Evolutionary conservation across 441 rosid genomes (phyloP), one percentile per base, ranked within the genome.

Genomic region (Iberis amara): DNA sequence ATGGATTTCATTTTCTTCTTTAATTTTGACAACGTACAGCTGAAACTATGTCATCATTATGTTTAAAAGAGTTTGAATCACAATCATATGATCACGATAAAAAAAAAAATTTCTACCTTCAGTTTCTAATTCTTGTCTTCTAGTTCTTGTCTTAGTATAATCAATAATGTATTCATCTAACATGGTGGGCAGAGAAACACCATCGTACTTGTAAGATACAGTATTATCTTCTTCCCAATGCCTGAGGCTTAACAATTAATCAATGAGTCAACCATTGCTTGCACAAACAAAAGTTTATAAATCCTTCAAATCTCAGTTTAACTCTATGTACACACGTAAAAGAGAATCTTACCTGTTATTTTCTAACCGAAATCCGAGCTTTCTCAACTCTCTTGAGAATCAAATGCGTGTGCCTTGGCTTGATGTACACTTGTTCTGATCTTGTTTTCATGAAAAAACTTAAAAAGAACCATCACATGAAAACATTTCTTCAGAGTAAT

Each of bases 331-430:
- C 4, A 26, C 0, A 26, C 0, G 30, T 26, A 26, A 26, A 6
- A 26, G 30, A 26, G 30, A 26, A 4, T 26, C 30, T 26, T 26
- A 89, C 97, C 94, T 47, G 97, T 94, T 75, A 92, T 92, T 81
- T 86, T 86, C 79, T 92, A 33, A 92, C 98, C 65, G 89, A 69
- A 68, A 84, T 69, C 31, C 99, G 73, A 26, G 97, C 95, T 72
- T 84, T 89, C 70, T 92, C 97, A 7, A 97, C 99, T 35, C 94
- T 94, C 82, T 89, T 86, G 76, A 92, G 98, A 76, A 86, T 92
- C 65, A 84, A 74, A 53, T 92, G 98, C 2, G 98, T 96, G 98
- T 96, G n/a, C 98, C 98, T 76, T 96, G 76, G 68, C 97, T 84
- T 13, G 96, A 83, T 55, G 76, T 92, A 49, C 89, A 92, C 84